Base-by-base conservation (phyloP, 345 rosid genomes). In the Bretschneidera sinensis region DNA sequence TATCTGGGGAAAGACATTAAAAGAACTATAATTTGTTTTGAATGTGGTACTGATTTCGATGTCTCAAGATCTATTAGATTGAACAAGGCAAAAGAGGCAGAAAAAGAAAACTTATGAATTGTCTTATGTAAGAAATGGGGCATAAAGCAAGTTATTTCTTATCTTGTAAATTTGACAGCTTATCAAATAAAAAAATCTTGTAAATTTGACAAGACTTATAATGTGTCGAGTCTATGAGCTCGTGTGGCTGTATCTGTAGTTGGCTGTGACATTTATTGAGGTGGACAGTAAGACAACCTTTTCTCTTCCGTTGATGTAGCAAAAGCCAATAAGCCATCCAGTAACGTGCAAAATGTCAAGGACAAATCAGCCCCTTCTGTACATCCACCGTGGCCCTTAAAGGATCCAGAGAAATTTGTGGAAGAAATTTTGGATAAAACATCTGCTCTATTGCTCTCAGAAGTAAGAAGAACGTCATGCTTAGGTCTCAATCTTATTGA, bases 361-460 rank as follows among this genome's bases (percentile, higher is more conserved):
- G 78, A 57, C 11, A 73, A 72, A 57, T 33, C 81, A 6, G 60
- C 48, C 21, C 62, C 55, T 28, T 64, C 59, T 53, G 54, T 28
- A 21, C 57, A 45, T 43, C 64, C 71, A 14, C 60, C 73, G 53
- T 49, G 61, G 62, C 21, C 71, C 55, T 74, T 67, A 67, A 72
- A 78, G 15, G 80, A 79, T 57, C 72, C 82, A 7, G 88, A 67
- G 70, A 78, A 69, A 43, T 81, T 92, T 48, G 92, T 81, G 66
- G 89, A 87, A 54, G 89, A 92, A 69, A 74, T 87, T 63, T 69
- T 89, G 57, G 66, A 80, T 54, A 89, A 71, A 70, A 74, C 83
- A 24, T 79, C 90, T 17, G 65, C 83, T 64, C 60, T 80, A 24
- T 53, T 85, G 65, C 79, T 85, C 53, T 78, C 91, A 21, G 85